Evolutionary conservation across 345 rosid species (phyloP).

Genomic region (Iberis pinnata): DNA sequence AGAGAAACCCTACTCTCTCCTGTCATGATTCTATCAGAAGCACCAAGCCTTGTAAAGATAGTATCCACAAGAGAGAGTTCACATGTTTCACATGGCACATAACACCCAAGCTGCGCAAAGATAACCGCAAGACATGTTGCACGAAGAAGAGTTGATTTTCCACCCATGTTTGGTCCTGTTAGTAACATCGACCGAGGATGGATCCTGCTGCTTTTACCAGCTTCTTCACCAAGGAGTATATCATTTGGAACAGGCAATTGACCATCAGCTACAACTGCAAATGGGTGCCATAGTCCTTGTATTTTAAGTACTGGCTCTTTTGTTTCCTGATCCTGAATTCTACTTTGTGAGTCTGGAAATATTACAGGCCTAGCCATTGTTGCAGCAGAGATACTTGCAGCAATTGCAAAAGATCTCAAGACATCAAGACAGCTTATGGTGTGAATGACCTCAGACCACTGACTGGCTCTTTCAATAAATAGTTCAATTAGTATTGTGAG

Average conservation of each 20-base stretch:
- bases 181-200: constrained; percentile 56
- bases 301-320: constrained; percentile 59
- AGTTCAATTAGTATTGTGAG: constrained; percentile 68
- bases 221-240: constrained; percentile 64
- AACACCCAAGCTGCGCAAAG: constrained; percentile 89
- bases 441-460: constrained; percentile 72
- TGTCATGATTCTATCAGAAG: constrained; percentile 86
- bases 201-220: constrained; percentile 34
- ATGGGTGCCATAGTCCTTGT: constrained; percentile 89
- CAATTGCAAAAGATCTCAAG: constrained; percentile 62
- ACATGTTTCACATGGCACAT: constrained; percentile 65
- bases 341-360: constrained; percentile 41
- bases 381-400: constrained; percentile 55
- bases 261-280: constrained; percentile 64
- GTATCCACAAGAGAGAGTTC: constrained; percentile 64
- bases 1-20: constrained; percentile 69
- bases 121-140: constrained; percentile 84
- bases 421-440: constrained; percentile 71
- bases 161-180: constrained; percentile 99
- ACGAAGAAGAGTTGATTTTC: constrained; percentile 91
- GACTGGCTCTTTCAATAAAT: constrained; percentile 66
- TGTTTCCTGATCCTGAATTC: constrained; percentile 27
- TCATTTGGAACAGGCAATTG: constrained; percentile 75
- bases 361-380: constrained; percentile 59
- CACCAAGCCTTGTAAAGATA: constrained; percentile 91